A percentile compares a stretch with the other conserved stretches of the same genome.
These are phyloP conservation scores for Gaultheria prostrata DNA, from an alignment of 148 eudicot species.

Conservation along the genomic window DNA sequence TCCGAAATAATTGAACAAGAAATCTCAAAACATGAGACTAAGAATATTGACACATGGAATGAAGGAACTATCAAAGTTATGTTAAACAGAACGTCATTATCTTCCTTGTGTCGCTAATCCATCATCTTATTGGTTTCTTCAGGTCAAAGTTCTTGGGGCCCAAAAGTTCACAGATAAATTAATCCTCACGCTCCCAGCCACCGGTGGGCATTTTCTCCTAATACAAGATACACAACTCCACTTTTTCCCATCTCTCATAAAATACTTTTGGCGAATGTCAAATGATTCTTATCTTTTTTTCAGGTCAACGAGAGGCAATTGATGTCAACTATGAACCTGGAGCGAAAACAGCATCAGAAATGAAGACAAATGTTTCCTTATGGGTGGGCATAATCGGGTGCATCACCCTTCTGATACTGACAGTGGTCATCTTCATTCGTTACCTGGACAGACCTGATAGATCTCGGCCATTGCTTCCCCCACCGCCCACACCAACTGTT, in stretches of 20 bases:
- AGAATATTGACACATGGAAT: neutral
- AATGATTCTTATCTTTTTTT: constrained; percentile 5
- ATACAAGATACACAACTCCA: neutral
- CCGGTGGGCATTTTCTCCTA: constrained; percentile 34
- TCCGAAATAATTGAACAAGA: neutral
- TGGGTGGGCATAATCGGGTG: constrained; percentile 30
- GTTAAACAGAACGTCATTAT: neutral
- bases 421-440: constrained; percentile 26
- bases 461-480: constrained; percentile 15
- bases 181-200: constrained; percentile 58
- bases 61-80: neutral
- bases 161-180: constrained; percentile 53
- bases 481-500: constrained; percentile 25
- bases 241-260: neutral
- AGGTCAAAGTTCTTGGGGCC: constrained; percentile 44
- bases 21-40: neutral
- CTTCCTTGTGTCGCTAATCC: neutral
- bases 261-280: neutral
- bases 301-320: constrained; percentile 72
- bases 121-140: constrained; percentile 6
- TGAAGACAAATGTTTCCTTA: neutral
- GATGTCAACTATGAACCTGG: constrained; percentile 47
- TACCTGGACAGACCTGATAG: constrained; percentile 35
- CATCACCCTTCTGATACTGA: constrained; percentile 29
- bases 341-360: constrained; percentile 16